Percentiles rank a stretch among this genome's conserved stretches.
phyloP scores from a whole-genome alignment of 2,329 filamentous ascomycete species.

The Xylaria multiplex region DNA sequence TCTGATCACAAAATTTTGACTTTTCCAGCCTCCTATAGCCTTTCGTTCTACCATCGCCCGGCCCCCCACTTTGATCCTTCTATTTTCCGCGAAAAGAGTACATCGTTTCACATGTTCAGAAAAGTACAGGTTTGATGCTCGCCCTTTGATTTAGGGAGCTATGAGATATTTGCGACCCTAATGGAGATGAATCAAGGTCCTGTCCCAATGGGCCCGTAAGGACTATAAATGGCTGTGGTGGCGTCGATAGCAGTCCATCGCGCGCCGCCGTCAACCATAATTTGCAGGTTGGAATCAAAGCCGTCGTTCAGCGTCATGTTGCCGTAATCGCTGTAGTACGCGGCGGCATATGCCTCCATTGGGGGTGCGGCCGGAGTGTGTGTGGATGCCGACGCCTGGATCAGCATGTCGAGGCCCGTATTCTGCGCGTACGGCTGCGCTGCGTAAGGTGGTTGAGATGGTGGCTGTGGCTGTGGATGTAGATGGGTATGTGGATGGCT shows the following conservation, averaged over 20 bases:
- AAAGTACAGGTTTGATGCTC: background rate
- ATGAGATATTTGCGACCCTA: background rate
- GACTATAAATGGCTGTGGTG: conserved; percentile 42
- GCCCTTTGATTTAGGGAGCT: background rate
- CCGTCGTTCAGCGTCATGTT: conserved; percentile 53
- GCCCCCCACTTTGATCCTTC: background rate
- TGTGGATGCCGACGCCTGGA: conserved; percentile 51
- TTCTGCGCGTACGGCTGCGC: conserved; percentile 42
- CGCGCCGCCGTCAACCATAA: conserved; percentile 54
- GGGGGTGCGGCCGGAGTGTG: conserved; percentile 46
- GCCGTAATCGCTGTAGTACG: conserved; percentile 44
- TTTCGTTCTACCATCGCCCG: background rate
- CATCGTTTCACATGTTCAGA: background rate
- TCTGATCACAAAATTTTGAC: background rate
- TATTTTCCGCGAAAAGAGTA: background rate
- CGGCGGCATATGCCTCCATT: conserved; percentile 38
- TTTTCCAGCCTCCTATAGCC: background rate
- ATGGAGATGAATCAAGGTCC: conserved; percentile 20
- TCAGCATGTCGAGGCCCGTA: conserved; percentile 55
- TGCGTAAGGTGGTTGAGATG: conserved; percentile 40
- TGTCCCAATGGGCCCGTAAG: conserved; percentile 39
- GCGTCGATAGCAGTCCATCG: conserved; percentile 44
- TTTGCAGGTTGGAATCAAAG: conserved; percentile 58
- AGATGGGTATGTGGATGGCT: conserved; percentile 37
- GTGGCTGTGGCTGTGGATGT: conserved; percentile 36